A percentile compares a stretch with the other conserved stretches of the same genome.
phyloP scores from a whole-genome alignment of 2,329 filamentous ascomycete genomes.

The Scopulariopsis brevicaulis region DNA sequence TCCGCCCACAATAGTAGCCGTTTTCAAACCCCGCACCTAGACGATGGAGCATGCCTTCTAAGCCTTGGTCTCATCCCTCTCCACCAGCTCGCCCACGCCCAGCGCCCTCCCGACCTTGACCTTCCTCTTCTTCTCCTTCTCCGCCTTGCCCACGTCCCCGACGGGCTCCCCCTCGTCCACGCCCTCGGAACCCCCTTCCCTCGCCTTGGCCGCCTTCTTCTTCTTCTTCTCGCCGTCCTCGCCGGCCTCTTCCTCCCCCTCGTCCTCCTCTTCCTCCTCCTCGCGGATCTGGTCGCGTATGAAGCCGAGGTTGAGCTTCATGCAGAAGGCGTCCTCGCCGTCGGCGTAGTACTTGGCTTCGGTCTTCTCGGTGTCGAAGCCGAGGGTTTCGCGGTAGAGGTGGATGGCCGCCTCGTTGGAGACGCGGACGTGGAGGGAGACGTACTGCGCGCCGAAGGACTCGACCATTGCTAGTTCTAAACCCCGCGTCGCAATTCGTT shows the following conservation, averaged over 20 bases:
- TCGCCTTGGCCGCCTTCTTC: conserved; percentile 36
- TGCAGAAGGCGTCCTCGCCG: conserved; percentile 89
- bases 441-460: conserved; percentile 81
- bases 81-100: conserved; percentile 69
- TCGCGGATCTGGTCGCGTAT: conserved; percentile 38
- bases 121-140: conserved; percentile 57
- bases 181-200: conserved; percentile 36
- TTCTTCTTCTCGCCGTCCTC: conserved; percentile 22
- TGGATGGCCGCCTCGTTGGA: conserved; percentile 86
- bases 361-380: conserved; percentile 78
- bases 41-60: conserved; percentile 7
- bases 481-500: background rate
- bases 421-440: conserved; percentile 89
- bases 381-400: conserved; percentile 84
- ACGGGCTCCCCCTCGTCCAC: conserved; percentile 60
- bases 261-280: conserved; percentile 21
- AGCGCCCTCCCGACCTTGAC: conserved; percentile 73
- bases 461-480: conserved; percentile 93
- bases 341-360: conserved; percentile 94
- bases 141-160: conserved; percentile 46
- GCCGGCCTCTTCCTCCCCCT: conserved; percentile 32
- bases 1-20: no score
- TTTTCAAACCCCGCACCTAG: no score
- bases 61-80: conserved; percentile 53
- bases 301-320: conserved; percentile 73